Conservation (phyloP, 768 basidiomycete species). For the Tulasnella sp. region DNA sequence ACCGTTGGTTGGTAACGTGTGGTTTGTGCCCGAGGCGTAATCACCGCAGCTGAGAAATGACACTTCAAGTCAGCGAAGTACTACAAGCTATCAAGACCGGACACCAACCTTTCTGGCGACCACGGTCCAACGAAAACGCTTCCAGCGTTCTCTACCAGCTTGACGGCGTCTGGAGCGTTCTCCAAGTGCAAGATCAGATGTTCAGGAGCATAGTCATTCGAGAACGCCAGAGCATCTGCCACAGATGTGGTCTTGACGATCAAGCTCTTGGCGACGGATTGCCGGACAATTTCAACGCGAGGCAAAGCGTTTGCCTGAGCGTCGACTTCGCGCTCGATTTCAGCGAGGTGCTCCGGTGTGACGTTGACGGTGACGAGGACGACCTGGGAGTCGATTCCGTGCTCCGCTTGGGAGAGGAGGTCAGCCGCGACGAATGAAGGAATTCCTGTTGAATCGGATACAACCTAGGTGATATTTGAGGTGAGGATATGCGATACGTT, state of each 20-base stretch:
- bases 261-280: slow-evolving; percentile 85
- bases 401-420: slow-evolving; percentile 95
- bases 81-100: background rate
- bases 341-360: slow-evolving; percentile 54
- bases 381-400: slow-evolving; percentile 97
- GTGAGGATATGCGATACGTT: slow-evolving; percentile 30
- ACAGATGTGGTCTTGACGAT: slow-evolving; percentile 68
- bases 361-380: slow-evolving; percentile 82
- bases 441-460: slow-evolving; percentile 82
- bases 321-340: slow-evolving; percentile 82
- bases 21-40: slow-evolving; percentile 98
- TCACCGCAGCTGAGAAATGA: slow-evolving; percentile 77
- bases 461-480: slow-evolving; percentile 56
- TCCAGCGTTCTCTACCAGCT: slow-evolving; percentile 81
- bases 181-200: slow-evolving; percentile 90
- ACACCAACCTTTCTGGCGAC: slow-evolving; percentile 82
- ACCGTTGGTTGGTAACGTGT: slow-evolving; percentile 93
- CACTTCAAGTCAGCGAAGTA: background rate
- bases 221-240: slow-evolving; percentile 79
- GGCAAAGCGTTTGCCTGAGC: slow-evolving; percentile 79
- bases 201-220: slow-evolving; percentile 97
- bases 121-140: slow-evolving; percentile 94
- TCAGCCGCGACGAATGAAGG: slow-evolving; percentile 94
- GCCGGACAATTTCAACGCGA: slow-evolving; percentile 82
- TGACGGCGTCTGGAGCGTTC: slow-evolving; percentile 60